Evolutionary conservation across 306 rosid genomes (phyloP), one percentile per base, ranked within the genome.

Genomic region (Boehmeria nivea): DNA sequence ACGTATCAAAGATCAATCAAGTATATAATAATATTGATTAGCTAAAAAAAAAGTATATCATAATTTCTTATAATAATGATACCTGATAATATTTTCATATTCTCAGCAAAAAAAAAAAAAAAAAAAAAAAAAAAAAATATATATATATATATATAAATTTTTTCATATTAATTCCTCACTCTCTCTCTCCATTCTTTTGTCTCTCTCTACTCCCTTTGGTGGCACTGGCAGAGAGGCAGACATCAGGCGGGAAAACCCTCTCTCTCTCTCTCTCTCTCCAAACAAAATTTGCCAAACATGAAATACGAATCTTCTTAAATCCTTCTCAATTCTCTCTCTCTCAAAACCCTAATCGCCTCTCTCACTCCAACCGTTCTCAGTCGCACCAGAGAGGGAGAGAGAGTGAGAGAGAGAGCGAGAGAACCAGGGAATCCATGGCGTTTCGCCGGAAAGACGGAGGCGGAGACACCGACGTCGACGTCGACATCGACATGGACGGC

Each of bases 381-480:
- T 56, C 56, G 39, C 66, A 26, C 52, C 51, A 20, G 1, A 40
- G 2, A 15, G 14, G 2, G 4, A 40, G 18, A n/a, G 10, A n/a
- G n/a, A 6, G 5, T n/a, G 17, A 23, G 54, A 49, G 54, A 23
- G 54, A 22, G 18, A 13, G 36, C 21, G 37, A 51, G 55, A 26
- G 34, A 21, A 16, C 9, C 36, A 8, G 20, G 27, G 12, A 15
- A 28, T 43, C 33, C 47, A 70, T 70, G 75, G 75, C 70, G 51
- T 50, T 63, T 11, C 49, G 58, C 44, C 54, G 15, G 6, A 40
- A 28, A 10, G 64, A n/a, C 42, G 45, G 14, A 45, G 60, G 54
- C 58, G 98, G 81, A 25, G 90, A 84, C 54, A 75, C 77, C 51
- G 51, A 45, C 51, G 24, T 3, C 51, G 51, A 1, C 51, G 12